These are phyloP conservation scores for Colletotrichum noveboracense DNA, from an alignment of 2,329 filamentous ascomycete genomes.

Conservation along the genomic window DNA sequence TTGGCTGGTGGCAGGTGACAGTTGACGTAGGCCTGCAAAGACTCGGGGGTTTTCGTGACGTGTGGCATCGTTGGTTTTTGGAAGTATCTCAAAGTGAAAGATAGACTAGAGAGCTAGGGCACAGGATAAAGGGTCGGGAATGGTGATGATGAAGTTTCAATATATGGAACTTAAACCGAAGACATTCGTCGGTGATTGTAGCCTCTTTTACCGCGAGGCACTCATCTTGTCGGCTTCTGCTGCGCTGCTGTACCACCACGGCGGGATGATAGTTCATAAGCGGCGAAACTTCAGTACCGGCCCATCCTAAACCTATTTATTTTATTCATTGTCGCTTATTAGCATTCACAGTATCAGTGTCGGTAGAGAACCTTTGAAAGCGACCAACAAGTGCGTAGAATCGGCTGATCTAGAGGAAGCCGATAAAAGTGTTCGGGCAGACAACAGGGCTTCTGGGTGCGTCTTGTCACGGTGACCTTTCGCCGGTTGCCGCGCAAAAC, in stretches of 20 bases:
- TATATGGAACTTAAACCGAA: not conserved
- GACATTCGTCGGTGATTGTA: not conserved
- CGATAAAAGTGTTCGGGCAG: not conserved
- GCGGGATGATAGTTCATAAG: not conserved
- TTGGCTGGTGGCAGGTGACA: not conserved
- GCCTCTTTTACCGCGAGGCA: not conserved
- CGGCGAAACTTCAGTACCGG: not conserved
- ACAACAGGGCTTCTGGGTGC: not conserved
- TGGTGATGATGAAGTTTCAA: not conserved
- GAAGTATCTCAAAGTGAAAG: no score
- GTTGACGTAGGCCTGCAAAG: not conserved
- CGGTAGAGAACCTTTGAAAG: not conserved
- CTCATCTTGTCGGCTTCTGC: not conserved
- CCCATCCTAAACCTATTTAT: fast-evolving
- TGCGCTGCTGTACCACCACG: not conserved
- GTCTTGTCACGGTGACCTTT: not conserved
- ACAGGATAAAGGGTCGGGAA: fast-evolving
- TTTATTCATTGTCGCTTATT: not conserved
- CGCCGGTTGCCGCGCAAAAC: not conserved
- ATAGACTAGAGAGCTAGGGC: not conserved
- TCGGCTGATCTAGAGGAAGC: not conserved
- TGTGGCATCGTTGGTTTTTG: not conserved
- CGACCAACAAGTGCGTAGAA: not conserved
- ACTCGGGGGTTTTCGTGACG: not conserved
- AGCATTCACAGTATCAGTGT: fast-evolving